Base-by-base conservation (phyloP, 208 protist species). In the Wallacemonas sp. region DNA sequence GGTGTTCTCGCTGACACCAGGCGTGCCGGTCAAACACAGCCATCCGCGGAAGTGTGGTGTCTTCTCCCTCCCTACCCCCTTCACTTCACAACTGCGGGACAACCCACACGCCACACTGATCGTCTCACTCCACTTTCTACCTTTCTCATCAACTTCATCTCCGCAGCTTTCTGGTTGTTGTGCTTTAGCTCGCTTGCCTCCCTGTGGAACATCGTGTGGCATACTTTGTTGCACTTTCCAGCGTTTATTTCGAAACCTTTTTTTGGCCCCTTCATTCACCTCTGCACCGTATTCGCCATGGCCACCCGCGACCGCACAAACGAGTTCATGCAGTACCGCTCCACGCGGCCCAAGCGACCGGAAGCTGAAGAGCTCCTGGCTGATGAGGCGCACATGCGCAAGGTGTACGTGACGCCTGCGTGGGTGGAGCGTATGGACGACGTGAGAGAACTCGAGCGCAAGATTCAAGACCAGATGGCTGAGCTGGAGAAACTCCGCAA, bases 371-470 rank as follows among this genome's bases (percentile, higher is more conserved):
- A 84, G 45, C 78, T 95, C 3, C 78, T 93, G 9, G 72, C 65
- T 3, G 72, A 77, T 15, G 83, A 82, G 65, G 91, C 89, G 57
- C 70, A 83, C 53, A 73, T 79, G 36, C 81, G 79, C 21, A 73
- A 77, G 13, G 71, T 81, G 2, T 87, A 90, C 38, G 66, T 96
- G 27, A 81, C 82, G 6, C 91, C 91, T 32, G 71, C 75, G 0
- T 96, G 91, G 88, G 81, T 94, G 46, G 78, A 87, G 12, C 85
- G 84, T 66, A 94, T 96, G 91, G 76, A 79, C 19, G 83, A 93
- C 22, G 84, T 96, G 32, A 81, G 91, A 30, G 24, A 39, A 9
- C 52, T 91, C 1, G 81, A 92, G 57, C 60, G 76, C 4, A 73
- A 82, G 34, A 91, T 96, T 36, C 73, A 83, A 22, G 74, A 89